A percentile compares a stretch with the other conserved stretches of the same genome.
These are phyloP conservation scores for Fusarium longipes DNA, from an alignment of 2,329 filamentous ascomycete genomes.

Conservation along the genomic window DNA sequence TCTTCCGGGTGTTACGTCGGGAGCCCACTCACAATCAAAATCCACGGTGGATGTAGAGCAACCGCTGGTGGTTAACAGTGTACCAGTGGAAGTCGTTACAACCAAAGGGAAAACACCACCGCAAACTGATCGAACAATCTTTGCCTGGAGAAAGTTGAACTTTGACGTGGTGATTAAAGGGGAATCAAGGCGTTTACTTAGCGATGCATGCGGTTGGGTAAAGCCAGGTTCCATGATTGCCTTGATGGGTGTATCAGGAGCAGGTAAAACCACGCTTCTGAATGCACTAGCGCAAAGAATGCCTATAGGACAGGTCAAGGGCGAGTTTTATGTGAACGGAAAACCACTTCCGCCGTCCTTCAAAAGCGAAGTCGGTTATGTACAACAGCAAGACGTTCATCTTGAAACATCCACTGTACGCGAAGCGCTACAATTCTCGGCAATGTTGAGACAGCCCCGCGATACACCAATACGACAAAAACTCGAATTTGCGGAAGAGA, in stretches of 20 bases:
- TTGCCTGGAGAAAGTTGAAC: not conserved
- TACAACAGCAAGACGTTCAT: slow-evolving; percentile 53
- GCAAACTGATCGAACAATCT: not conserved
- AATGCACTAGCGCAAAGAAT: slow-evolving; percentile 3
- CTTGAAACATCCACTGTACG: slow-evolving; percentile 65
- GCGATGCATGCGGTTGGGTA: not conserved
- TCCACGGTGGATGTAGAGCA: not conserved
- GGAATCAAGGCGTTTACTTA: not conserved
- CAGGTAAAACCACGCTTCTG: slow-evolving; percentile 2
- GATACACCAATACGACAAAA: slow-evolving; percentile 61
- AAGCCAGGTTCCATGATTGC: slow-evolving; percentile 1
- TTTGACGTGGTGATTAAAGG: slow-evolving; percentile 2
- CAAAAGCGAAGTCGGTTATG: slow-evolving; percentile 3
- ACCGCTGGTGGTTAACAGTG: not conserved
- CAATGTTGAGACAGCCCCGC: slow-evolving; percentile 65
- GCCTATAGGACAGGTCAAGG: not conserved
- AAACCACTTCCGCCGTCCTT: not conserved
- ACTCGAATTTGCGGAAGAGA: slow-evolving; percentile 68
- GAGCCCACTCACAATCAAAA: not conserved
- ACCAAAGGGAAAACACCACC: not conserved
- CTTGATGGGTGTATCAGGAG: slow-evolving; percentile 9
- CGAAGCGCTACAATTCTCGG: slow-evolving; percentile 65
- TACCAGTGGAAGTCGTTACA: not conserved
- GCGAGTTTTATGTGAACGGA: not conserved
- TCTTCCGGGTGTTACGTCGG: slow-evolving; percentile 51